Percentiles rank a stretch among this genome's conserved stretches.
These are phyloP conservation scores for Cystobasidiopsis lactophilus DNA, from an alignment of 768 basidiomycete genomes.

Conservation along the genomic window DNA sequence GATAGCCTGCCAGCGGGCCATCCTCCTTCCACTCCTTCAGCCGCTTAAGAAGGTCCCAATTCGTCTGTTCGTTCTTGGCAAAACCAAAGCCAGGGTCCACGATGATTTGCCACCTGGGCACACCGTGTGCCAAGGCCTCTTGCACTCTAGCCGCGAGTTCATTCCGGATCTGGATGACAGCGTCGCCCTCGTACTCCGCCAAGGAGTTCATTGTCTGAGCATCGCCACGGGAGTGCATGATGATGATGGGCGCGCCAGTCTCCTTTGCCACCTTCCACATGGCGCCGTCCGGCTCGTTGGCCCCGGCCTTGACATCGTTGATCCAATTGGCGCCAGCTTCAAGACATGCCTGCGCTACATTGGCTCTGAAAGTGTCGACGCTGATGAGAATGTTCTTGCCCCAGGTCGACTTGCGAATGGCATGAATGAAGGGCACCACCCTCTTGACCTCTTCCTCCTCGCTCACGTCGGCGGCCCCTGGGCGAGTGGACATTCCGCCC, in stretches of 20 bases:
- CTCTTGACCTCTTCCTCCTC: conserved; percentile 47
- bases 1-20: conserved; percentile 25
- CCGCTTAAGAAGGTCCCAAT: conserved; percentile 41
- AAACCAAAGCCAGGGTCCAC: conserved; percentile 87
- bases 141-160: conserved; percentile 55
- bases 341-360: conserved; percentile 53
- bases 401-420: conserved; percentile 31
- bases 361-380: conserved; percentile 68
- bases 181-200: conserved; percentile 31
- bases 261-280: conserved; percentile 27
- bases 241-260: conserved; percentile 46
- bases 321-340: conserved; percentile 71
- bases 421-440: conserved; percentile 47
- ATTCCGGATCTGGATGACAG: conserved; percentile 42
- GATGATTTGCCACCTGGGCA: conserved; percentile 70
- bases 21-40: neutral
- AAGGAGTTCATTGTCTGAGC: conserved; percentile 39
- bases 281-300: conserved; percentile 26
- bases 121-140: conserved; percentile 42
- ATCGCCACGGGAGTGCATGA: conserved; percentile 88
- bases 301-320: conserved; percentile 69
- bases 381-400: conserved; percentile 37
- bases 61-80: conserved; percentile 59
- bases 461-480: conserved; percentile 45
- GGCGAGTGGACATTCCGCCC: conserved; percentile 83